Base-by-base conservation (phyloP, 2,329 filamentous ascomycete species). In the Penicillium aurantiogriseum region DNA sequence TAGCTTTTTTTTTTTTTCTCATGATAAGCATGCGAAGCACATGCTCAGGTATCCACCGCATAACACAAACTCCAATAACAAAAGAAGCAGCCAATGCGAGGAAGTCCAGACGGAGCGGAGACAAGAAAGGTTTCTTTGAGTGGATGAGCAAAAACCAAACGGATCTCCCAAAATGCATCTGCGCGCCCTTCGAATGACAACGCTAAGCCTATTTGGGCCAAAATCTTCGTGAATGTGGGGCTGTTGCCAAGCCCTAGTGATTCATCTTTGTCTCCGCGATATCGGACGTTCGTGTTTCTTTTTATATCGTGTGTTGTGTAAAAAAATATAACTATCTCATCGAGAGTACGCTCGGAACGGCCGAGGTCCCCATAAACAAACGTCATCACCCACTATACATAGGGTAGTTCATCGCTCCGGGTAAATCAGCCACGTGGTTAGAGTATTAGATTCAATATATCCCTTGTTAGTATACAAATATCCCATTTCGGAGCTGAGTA, bases 121-220 rank as follows among this genome's bases (percentile, higher is more conserved):
- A 44, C 13, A n/a, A 40, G 53, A 33, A 33, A 33, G 31, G 31
- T 5, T 33, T 33, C 31, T 44, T 44, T 27, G 48, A 54, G 46
- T 52, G 54, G 40, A 47, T 55, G 55, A 59, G 53, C 51, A 21
- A 17, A 47, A 6, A n/a, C 29, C 21, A 35, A 47, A 46, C 57
- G 47, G 48, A 56, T 27, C 31, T 11, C 31, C 27, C 25, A 27
- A 42, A 52, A 33, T 50, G 52, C 57, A 59, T 44, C 48, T 60
- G 60, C 66, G 56, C 68, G 69, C 69, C 69, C 68, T 71, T 68
- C 62, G 55, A 56, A 62, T 68, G 69, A 67, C 70, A 72, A 58
- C 63, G 62, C 69, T 50, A 69, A 63, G 15, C 70, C 63, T 55
- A 19, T 56, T 62, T 19, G 4, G 64, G 69, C 10, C 21, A 60